Evolutionary conservation across 176 grass and related monocot species (phyloP).

Genomic region (Aegilops umbellulata): DNA sequence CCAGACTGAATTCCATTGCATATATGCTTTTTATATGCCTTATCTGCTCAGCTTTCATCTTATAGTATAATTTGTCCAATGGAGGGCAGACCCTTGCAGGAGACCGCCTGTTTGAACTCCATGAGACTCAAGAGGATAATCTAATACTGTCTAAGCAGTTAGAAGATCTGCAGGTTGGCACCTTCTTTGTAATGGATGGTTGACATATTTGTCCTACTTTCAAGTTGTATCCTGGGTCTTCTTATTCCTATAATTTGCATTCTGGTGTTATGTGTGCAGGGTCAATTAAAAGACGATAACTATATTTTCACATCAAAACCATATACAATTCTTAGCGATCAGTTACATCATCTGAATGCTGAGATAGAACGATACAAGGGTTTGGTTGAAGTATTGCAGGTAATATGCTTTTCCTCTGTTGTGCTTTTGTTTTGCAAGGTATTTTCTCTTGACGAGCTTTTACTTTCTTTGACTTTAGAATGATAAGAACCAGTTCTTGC

Average conservation of each 20-base stretch:
- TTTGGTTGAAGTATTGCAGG: slow-evolving; percentile 75
- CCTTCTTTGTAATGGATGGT: slow-evolving; percentile 17
- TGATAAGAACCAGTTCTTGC: slow-evolving; percentile 63
- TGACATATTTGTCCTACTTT: slow-evolving; percentile 12
- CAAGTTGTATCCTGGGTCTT: slow-evolving; percentile 34
- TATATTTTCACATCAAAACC: slow-evolving; percentile 79
- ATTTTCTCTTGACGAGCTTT: slow-evolving; percentile 6
- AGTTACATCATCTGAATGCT: slow-evolving; percentile 71
- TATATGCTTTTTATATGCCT: slow-evolving; percentile 13
- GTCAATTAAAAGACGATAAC: slow-evolving; percentile 78
- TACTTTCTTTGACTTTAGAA: slow-evolving; percentile 42
- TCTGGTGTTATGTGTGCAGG: slow-evolving; percentile 36
- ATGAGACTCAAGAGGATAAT: slow-evolving; percentile 95
- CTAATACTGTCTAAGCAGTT: slow-evolving; percentile 80
- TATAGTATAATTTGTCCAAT: slow-evolving; percentile 40
- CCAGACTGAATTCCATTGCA: slow-evolving; percentile 2
- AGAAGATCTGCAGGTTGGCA: slow-evolving; percentile 88
- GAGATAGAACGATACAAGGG: slow-evolving; percentile 72
- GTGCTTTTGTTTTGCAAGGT: background rate
- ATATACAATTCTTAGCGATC: slow-evolving; percentile 65
- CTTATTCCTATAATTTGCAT: slow-evolving; percentile 19
- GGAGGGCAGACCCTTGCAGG: slow-evolving; percentile 65
- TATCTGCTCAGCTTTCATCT: slow-evolving; percentile 26
- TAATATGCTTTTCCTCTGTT: slow-evolving; percentile 38
- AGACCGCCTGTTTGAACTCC: slow-evolving; percentile 86